Evolutionary conservation across 108 stramenopile species (phyloP).

Genomic region (Skeletonema costatum): DNA sequence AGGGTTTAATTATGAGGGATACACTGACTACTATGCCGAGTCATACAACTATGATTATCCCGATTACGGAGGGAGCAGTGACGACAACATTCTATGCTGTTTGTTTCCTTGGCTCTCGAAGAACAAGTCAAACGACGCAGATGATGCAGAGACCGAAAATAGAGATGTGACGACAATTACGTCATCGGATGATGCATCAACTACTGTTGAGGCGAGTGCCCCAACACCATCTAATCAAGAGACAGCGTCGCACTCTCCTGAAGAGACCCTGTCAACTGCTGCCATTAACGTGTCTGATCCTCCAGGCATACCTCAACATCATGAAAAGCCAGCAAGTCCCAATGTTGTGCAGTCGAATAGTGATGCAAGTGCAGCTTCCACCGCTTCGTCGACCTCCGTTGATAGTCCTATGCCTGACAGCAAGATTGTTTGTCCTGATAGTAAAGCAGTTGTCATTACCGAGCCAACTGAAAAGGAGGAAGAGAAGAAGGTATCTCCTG

Average conservation of each 20-base stretch:
- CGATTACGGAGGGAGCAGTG: not conserved
- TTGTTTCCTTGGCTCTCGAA: constrained; percentile 6
- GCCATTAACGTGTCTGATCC: not conserved
- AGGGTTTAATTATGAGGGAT: constrained; percentile 49
- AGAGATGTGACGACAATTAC: constrained; percentile 42
- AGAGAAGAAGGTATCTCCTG: not conserved
- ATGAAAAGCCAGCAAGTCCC: not conserved
- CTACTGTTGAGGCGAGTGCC: constrained; percentile 53
- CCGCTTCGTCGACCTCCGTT: not conserved
- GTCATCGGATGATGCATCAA: constrained; percentile 45
- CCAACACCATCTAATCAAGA: constrained; percentile 36
- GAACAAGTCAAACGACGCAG: constrained; percentile 35
- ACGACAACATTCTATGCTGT: constrained; percentile 13
- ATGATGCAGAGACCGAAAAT: constrained; percentile 35
- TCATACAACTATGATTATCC: constrained; percentile 13
- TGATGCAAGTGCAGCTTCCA: not conserved
- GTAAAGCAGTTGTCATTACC: not conserved
- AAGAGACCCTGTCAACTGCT: not conserved
- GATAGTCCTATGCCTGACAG: not conserved
- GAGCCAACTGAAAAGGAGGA: not conserved
- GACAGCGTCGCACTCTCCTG: not conserved
- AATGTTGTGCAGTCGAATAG: not conserved
- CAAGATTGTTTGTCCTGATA: not conserved
- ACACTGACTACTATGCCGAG: constrained; percentile 42
- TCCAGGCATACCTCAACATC: not conserved